phyloP scores from a whole-genome alignment of 2,329 filamentous ascomycete genomes.

The Chalara sp. region DNA sequence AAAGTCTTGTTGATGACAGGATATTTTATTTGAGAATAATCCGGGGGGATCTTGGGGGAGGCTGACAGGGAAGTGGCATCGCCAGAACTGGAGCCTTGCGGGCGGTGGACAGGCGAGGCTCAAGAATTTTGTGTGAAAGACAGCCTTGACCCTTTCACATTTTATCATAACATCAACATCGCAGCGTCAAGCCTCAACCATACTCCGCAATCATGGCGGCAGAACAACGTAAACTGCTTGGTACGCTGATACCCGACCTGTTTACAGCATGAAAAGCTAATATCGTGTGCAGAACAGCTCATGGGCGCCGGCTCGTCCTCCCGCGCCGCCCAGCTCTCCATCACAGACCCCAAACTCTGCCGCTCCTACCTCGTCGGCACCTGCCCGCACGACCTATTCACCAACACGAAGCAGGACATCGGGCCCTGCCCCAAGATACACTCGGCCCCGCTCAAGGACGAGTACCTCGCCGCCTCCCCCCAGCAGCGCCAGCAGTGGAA shows the following conservation, averaged over 20 bases:
- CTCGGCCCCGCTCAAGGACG: slow-evolving; percentile 77
- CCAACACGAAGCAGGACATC: slow-evolving; percentile 97
- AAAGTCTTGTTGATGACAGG: no score
- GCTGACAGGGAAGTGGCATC: no score
- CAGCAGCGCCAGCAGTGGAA: slow-evolving; percentile 62
- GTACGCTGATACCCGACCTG: slow-evolving; percentile 33
- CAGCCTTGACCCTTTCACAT: no score
- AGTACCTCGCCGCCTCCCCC: slow-evolving; percentile 72
- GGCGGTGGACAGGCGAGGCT: no score
- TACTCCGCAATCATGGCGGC: slow-evolving; percentile 62
- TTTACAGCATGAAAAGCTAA: background rate
- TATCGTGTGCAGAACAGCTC: slow-evolving; percentile 64
- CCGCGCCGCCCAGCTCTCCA: slow-evolving; percentile 73
- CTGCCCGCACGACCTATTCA: slow-evolving; percentile 98
- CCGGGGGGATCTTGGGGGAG: no score
- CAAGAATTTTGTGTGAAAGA: no score
- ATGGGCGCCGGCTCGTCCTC: slow-evolving; percentile 71
- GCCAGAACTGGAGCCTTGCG: no score
- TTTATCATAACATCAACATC: no score
- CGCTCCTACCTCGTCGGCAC: slow-evolving; percentile 89
- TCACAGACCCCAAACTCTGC: slow-evolving; percentile 91
- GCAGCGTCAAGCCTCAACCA: no score
- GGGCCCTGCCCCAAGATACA: slow-evolving; percentile 85
- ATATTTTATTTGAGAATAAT: background rate
- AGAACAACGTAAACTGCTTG: slow-evolving; percentile 94